Conservation (phyloP, 2,329 filamentous ascomycete genomes). For the Sporothrix dimorphospora region DNA sequence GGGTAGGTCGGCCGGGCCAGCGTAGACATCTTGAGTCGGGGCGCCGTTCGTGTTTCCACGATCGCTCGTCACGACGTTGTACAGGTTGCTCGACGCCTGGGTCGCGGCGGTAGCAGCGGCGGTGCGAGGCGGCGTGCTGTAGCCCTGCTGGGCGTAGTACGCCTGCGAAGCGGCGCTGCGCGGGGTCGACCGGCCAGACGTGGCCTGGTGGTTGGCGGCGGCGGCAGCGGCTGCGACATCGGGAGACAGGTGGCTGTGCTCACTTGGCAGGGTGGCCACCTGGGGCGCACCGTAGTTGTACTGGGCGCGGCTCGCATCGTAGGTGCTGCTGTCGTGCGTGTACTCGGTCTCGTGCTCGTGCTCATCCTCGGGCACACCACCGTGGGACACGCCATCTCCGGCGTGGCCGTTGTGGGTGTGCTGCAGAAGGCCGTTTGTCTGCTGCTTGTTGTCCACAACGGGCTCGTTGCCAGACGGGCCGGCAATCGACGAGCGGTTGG, state of each 20-base stretch:
- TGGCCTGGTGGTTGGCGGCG: slow-evolving; percentile 76
- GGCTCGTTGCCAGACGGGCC: slow-evolving; percentile 61
- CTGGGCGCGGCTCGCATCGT: slow-evolving; percentile 69
- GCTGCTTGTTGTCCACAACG: slow-evolving; percentile 63
- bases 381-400: slow-evolving; percentile 58
- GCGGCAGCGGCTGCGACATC: slow-evolving; percentile 71
- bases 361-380: slow-evolving; percentile 62
- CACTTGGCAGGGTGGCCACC: slow-evolving; percentile 67
- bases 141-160: slow-evolving; percentile 74
- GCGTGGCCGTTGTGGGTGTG: slow-evolving; percentile 56
- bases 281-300: slow-evolving; percentile 73
- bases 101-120: slow-evolving; percentile 42
- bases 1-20: slow-evolving; percentile 63
- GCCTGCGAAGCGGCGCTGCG: slow-evolving; percentile 72
- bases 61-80: slow-evolving; percentile 86
- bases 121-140: slow-evolving; percentile 77
- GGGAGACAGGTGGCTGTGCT: slow-evolving; percentile 75
- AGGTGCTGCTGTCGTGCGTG: slow-evolving; percentile 77
- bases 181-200: slow-evolving; percentile 82
- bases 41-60: slow-evolving; percentile 68
- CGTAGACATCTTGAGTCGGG: slow-evolving; percentile 69
- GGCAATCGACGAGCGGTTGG: slow-evolving; percentile 61
- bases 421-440: slow-evolving; percentile 67
- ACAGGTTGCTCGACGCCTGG: slow-evolving; percentile 76
- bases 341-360: slow-evolving; percentile 82